Conservation (phyloP, 2,329 filamentous ascomycete genomes). For the Paraphoma sp. region DNA sequence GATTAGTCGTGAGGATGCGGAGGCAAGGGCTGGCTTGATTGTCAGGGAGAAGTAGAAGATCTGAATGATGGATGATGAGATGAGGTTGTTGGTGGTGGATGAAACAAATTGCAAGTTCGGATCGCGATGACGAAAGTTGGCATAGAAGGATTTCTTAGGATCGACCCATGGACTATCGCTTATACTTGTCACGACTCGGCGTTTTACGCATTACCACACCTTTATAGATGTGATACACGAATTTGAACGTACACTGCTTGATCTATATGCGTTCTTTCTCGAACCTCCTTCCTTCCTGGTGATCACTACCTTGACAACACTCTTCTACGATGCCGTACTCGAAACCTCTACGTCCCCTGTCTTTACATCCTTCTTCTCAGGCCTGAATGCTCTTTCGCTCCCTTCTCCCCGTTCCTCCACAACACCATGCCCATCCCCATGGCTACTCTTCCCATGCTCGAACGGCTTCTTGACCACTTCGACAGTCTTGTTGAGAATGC, state of each 20-base stretch:
- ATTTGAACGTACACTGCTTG: not conserved
- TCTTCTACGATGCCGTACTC: not conserved
- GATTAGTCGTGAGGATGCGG: constrained; percentile 43
- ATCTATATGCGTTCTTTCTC: not conserved
- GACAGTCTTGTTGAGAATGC: not conserved
- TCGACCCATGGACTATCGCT: constrained; percentile 17
- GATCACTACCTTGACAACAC: not conserved
- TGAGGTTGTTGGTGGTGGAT: not conserved
- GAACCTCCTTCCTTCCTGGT: not conserved
- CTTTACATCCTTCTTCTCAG: constrained; percentile 3
- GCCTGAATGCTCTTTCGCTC: not conserved
- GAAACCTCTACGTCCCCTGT: not conserved
- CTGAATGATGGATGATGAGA: not conserved
- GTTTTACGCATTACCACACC: not conserved
- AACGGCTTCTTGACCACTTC: constrained; percentile 1
- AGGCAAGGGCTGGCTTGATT: constrained; percentile 38
- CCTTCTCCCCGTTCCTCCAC: not conserved
- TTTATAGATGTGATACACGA: not conserved
- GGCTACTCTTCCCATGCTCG: not conserved
- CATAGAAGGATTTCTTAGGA: constrained; percentile 4
- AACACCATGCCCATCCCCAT: not conserved
- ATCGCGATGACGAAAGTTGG: not conserved
- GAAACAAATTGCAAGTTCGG: constrained; percentile 7
- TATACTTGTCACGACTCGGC: not conserved
- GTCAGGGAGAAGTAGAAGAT: constrained; percentile 21